Evolutionary conservation across 73 alveolate species (phyloP).

Genomic region (Uronychia binucleata): DNA sequence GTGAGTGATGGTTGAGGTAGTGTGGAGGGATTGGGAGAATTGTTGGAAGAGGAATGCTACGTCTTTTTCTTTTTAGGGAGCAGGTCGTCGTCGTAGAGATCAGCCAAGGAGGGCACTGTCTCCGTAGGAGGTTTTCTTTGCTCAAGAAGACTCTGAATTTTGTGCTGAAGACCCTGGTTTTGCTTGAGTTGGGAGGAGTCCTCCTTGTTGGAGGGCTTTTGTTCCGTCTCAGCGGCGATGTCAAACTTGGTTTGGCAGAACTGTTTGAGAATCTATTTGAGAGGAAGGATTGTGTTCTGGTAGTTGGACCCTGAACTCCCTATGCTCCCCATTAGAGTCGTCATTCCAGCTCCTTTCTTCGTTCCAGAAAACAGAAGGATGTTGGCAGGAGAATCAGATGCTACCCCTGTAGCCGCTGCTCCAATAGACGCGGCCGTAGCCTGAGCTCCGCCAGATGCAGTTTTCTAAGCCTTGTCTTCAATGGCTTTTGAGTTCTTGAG

Average conservation of each 20-base stretch:
- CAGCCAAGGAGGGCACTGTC: conserved; percentile 61
- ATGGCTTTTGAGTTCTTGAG: conserved; percentile 44
- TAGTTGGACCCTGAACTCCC: conserved; percentile 20
- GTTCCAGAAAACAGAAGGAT: conserved; percentile 34
- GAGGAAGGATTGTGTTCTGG: conserved; percentile 33
- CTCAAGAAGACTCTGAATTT: conserved; percentile 64
- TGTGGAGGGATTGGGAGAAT: too few species aligned
- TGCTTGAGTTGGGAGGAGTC: conserved; percentile 45
- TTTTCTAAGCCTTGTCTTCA: conserved; percentile 46
- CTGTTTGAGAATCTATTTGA: conserved; percentile 38
- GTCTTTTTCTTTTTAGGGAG: conserved; percentile 9
- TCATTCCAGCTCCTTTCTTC: conserved; percentile 15
- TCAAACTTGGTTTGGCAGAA: conserved; percentile 59
- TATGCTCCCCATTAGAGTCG: conserved; percentile 41
- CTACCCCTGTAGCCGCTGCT: conserved; percentile 33
- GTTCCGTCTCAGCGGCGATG: conserved; percentile 39
- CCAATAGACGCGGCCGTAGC: conserved; percentile 7
- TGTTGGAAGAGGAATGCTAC: too few species aligned
- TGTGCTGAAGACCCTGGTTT: conserved; percentile 37
- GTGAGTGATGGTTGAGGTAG: too few species aligned
- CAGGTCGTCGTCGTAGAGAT: conserved; percentile 69
- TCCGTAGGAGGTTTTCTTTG: conserved; percentile 75
- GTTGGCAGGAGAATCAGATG: conserved; percentile 32
- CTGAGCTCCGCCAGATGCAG: conserved; percentile 44
- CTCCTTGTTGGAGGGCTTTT: conserved; percentile 58